These are phyloP conservation scores for Pseudocercospora cruenta DNA, from an alignment of 2,329 filamentous ascomycete genomes.

Conservation along the genomic window DNA sequence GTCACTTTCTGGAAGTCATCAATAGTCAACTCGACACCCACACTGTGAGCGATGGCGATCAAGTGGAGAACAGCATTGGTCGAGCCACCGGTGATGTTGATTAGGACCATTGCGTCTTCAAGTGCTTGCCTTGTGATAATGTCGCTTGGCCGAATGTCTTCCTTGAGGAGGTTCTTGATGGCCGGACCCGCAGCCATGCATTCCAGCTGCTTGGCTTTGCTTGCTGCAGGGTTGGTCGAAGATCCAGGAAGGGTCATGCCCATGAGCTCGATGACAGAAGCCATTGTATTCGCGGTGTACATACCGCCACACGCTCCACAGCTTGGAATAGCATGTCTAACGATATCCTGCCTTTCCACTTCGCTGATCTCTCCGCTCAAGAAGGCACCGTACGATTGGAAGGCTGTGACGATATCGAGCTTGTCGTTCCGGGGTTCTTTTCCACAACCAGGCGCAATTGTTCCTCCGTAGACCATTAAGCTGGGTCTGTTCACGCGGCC, in stretches of 20 bases:
- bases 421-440: conserved; percentile 65
- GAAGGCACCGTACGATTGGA: conserved; percentile 97
- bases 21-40: conserved; percentile 54
- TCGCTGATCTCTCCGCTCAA: conserved; percentile 89
- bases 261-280: conserved; percentile 55
- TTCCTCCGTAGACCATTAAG: conserved; percentile 97
- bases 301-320: conserved; percentile 85
- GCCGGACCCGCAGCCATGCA: conserved; percentile 55
- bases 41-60: conserved; percentile 55
- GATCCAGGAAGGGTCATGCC: conserved; percentile 56
- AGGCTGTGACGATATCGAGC: conserved; percentile 95
- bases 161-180: conserved; percentile 55
- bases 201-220: conserved; percentile 55
- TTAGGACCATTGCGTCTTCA: conserved; percentile 56
- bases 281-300: conserved; percentile 60
- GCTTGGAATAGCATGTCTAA: conserved; percentile 85
- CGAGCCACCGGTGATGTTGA: conserved; percentile 55
- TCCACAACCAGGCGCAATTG: conserved; percentile 88
- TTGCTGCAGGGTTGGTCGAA: conserved; percentile 55
- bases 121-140: conserved; percentile 54
- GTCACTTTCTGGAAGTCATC: conserved; percentile 54
- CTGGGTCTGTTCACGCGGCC: conserved; percentile 90
- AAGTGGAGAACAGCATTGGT: conserved; percentile 57
- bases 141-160: conserved; percentile 54
- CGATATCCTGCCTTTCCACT: conserved; percentile 90